Base-by-base conservation (phyloP, 2,329 filamentous ascomycete genomes). In the Daldinia eschscholtzii region DNA sequence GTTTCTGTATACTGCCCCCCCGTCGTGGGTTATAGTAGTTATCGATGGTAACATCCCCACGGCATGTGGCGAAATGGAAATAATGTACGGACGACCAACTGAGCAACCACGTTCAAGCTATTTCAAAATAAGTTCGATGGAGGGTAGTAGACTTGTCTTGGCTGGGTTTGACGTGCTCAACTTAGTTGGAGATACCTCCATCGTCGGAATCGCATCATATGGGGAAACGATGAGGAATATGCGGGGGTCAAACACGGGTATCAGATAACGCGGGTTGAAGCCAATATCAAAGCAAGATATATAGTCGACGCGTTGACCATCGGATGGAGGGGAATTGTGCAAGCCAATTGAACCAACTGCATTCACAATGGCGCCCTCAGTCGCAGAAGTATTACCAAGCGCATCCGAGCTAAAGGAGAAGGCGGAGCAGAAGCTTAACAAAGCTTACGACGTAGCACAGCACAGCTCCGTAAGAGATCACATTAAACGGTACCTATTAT, bases 291-390 rank as follows among this genome's bases (percentile, higher is more conserved):
- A 39, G 4, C 6, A 64, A 60, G 57, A 69, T 71, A 71, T 66
- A 70, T 68, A 64, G 52, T 23, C 23, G 26, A 15, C n/a, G 33
- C 35, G 13, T 23, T 15, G 3, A 26, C 57, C 10, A 26, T 48
- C 15, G 26, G 28, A 28, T 42, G n/a, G n/a, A 20, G 23, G 42
- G 20, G n/a, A 13, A 39, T 60, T 18, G 30, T 33, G 4, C 12
- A 61, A 41, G 4, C 64, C n/a, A 61, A 64, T 53, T 57, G 7
- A 62, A 56, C 37, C 7, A 53, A 57, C n/a, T 55, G 20, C 9
- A 65, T 18, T 10, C 57, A 73, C n/a, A 55, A 76, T 76, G 75
- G 74, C 74, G 13, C 74, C 75, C 18, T 76, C 74, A 61, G 64
- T 75, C 20, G 71, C 70, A 59, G 74, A 74, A 58, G 68, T 66